Conservation (phyloP, 2,329 filamentous ascomycete genomes). For the Arachnomyces sp. region DNA sequence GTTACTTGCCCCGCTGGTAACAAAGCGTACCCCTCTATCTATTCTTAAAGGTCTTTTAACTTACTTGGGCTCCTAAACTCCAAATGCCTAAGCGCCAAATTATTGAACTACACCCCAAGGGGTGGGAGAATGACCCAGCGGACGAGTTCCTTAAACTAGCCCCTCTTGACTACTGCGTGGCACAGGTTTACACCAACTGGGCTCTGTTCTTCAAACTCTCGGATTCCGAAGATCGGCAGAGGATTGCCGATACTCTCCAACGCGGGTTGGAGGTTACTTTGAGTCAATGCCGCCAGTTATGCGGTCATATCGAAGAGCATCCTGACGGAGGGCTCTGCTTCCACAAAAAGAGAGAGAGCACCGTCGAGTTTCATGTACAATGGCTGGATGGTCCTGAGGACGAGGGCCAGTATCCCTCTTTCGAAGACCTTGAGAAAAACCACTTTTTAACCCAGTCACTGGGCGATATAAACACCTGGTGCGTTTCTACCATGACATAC, state of each 20-base stretch:
- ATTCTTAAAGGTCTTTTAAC: too few species aligned
- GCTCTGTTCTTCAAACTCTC: constrained; percentile 32
- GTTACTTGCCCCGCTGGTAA: too few species aligned
- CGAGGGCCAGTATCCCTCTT: constrained; percentile 28
- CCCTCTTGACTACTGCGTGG: constrained; percentile 26
- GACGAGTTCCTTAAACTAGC: constrained; percentile 32
- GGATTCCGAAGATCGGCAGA: constrained; percentile 22
- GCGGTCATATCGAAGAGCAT: constrained; percentile 35
- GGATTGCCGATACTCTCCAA: constrained; percentile 21
- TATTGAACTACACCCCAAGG: too few species aligned
- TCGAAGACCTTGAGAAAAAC: constrained; percentile 30
- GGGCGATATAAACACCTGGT: constrained; percentile 28
- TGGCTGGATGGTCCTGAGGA: constrained; percentile 29
- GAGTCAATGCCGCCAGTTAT: constrained; percentile 30
- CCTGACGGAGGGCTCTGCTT: constrained; percentile 28
- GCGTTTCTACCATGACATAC: constrained; percentile 31
- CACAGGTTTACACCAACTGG: constrained; percentile 30
- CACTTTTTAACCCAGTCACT: constrained; percentile 28
- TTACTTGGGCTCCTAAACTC: too few species aligned
- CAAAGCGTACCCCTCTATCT: too few species aligned
- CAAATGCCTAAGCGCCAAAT: too few species aligned
- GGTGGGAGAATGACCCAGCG: constrained; percentile 31
- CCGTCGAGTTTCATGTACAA: constrained; percentile 29
- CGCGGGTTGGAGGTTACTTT: constrained; percentile 31
- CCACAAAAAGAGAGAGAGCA: constrained; percentile 27